Conservation (phyloP, 495 filamentous ascomycete genomes). For the Immersiella caudata region DNA sequence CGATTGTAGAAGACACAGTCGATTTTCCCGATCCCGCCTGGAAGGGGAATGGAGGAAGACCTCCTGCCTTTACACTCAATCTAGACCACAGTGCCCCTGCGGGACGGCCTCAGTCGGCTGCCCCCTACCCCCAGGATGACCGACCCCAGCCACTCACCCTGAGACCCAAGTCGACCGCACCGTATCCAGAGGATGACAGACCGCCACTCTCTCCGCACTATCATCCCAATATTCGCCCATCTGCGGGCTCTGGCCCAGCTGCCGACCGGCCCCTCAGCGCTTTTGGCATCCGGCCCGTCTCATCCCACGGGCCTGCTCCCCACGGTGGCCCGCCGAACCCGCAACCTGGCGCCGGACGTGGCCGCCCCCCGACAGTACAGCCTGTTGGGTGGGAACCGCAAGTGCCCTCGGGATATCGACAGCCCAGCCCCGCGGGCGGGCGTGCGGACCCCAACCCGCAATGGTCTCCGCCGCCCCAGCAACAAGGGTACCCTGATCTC, state of each 20-base stretch:
- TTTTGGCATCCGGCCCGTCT: slow-evolving; percentile 61
- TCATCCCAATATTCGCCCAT: slow-evolving; percentile 43
- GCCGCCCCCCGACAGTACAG: slow-evolving; percentile 34
- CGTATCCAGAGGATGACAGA: slow-evolving; percentile 65
- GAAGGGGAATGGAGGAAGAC: slow-evolving; percentile 45
- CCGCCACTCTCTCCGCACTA: slow-evolving; percentile 39
- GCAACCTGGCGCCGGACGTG: slow-evolving; percentile 19
- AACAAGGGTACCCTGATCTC: slow-evolving; percentile 22
- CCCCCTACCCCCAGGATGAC: slow-evolving; percentile 56
- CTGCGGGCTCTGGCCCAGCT: slow-evolving; percentile 40
- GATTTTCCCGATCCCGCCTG: slow-evolving; percentile 73
- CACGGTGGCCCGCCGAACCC: slow-evolving; percentile 20
- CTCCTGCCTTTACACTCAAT: slow-evolving; percentile 51
- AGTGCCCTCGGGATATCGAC: slow-evolving; percentile 43
- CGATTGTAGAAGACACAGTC: slow-evolving; percentile 40
- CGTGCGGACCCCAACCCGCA: slow-evolving; percentile 20
- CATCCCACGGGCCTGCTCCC: slow-evolving; percentile 28
- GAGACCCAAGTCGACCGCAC: slow-evolving; percentile 57
- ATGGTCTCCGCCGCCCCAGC: slow-evolving; percentile 23
- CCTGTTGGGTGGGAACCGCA: slow-evolving; percentile 51
- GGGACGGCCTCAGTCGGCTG: slow-evolving; percentile 53
- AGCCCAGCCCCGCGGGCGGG: slow-evolving; percentile 45
- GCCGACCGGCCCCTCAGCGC: slow-evolving; percentile 66
- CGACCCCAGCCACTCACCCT: slow-evolving; percentile 38
- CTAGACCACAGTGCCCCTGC: slow-evolving; percentile 38